Base-by-base conservation (phyloP, 352 stramenopile species). In the Globisporangium solare region DNA sequence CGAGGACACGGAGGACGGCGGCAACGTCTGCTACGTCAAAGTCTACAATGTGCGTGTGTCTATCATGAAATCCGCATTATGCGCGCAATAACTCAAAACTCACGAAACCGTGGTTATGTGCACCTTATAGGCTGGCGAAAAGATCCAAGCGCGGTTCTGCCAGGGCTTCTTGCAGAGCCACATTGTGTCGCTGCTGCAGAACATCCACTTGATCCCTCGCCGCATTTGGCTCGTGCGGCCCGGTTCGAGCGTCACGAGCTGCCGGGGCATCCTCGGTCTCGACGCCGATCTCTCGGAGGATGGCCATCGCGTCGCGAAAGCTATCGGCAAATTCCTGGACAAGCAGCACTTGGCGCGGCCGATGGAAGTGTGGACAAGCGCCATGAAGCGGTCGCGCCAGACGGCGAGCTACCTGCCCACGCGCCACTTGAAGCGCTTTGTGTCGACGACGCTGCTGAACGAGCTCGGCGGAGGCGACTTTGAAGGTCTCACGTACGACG, bases 391-490 rank as follows among this genome's bases (percentile, higher is more conserved):
- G 17, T 74, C 83, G 14, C 77, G 76, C 51, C 76, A 94, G 67
- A 93, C 83, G 5, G 76, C 78, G 35, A 74, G 47, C 41, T 93
- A 89, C 67, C 41, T 93, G 31, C 66, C 70, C 12, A 86, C 66
- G 22, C 62, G 66, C 37, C 66, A 90, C 50, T 58, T 93, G 52
- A 93, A 89, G 67, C 83, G 83, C 52, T 84, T 81, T 39, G 83
- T 94, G 47, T 75, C 71, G 24, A 97, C 89, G n/a, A 94, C 89
- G 22, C 64, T 98, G 40, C 74, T 98, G 8, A 97, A 96, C 58
- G 90, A 96, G 52, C 70, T 97, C 2, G 83, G 87, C n/a, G 89
- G 88, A 37, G 88, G 88, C 22, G 89, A 96, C 66, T 96, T 96
- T 56, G 88, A 96, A 56, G 82, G 84, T 3, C 81, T 97, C 60